Conservation (phyloP, 805 yeast genomes). For the Candida loeiensis region DNA sequence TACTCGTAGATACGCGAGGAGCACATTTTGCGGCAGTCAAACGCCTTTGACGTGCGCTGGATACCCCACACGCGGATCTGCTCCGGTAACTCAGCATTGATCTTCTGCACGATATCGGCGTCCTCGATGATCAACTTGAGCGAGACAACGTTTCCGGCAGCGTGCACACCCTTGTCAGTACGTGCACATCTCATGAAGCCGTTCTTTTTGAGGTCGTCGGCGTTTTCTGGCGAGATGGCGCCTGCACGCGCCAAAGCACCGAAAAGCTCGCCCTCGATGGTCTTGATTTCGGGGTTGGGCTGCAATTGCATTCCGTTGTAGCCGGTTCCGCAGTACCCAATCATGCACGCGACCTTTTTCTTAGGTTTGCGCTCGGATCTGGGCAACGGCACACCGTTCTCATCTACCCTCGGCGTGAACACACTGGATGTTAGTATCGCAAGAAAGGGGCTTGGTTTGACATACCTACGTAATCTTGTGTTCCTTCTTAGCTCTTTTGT, state of each 20-base stretch:
- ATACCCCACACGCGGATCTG: slow-evolving; percentile 93
- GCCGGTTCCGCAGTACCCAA: slow-evolving; percentile 96
- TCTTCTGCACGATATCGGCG: slow-evolving; percentile 63
- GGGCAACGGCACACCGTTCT: slow-evolving; percentile 57
- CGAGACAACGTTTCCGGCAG: slow-evolving; percentile 90
- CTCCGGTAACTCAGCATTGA: slow-evolving; percentile 74
- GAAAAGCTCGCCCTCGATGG: slow-evolving; percentile 88
- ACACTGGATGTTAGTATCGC: slow-evolving; percentile 21
- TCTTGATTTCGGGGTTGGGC: slow-evolving; percentile 74
- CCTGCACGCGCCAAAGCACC: slow-evolving; percentile 82
- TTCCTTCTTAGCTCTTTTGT: slow-evolving; percentile 24
- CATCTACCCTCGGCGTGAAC: slow-evolving; percentile 50
- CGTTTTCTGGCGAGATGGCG: slow-evolving; percentile 81
- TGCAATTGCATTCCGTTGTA: slow-evolving; percentile 91
- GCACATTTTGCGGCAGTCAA: slow-evolving; percentile 94
- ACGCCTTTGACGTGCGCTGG: slow-evolving; percentile 81
- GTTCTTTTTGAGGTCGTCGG: slow-evolving; percentile 81
- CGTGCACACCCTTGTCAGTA: slow-evolving; percentile 96
- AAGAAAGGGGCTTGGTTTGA: slow-evolving; percentile 16
- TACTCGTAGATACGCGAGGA: slow-evolving; percentile 95
- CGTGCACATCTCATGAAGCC: slow-evolving; percentile 86
- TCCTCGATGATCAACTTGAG: slow-evolving; percentile 83
- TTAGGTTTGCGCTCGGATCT: slow-evolving; percentile 71
- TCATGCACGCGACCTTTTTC: slow-evolving; percentile 82
- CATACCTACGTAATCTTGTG: slow-evolving; percentile 57